Conservation (phyloP, 225 moss, liverwort and hornwort species). For the Polytrichum formosum region DNA sequence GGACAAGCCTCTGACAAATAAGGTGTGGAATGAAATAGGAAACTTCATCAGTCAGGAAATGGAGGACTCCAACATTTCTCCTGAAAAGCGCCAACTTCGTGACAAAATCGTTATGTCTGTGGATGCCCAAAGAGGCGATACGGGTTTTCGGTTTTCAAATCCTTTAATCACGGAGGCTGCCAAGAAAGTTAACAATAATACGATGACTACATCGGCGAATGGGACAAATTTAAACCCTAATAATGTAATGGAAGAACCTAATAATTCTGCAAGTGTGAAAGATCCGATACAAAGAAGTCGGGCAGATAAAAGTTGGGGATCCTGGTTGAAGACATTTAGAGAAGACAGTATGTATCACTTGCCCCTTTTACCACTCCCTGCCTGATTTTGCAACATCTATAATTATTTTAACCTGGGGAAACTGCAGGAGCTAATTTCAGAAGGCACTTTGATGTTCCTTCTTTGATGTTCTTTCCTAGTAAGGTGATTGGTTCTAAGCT, state of each 20-base stretch:
- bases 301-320: slow-evolving; percentile 25
- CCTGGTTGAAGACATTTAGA: slow-evolving; percentile 30
- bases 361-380: background rate
- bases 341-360: slow-evolving; percentile 40
- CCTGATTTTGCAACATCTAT: background rate
- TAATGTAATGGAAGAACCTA: slow-evolving; percentile 20
- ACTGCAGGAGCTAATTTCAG: background rate
- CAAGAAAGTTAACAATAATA: background rate
- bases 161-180: slow-evolving; percentile 40
- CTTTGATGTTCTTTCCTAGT: too few species aligned
- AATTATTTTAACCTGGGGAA: background rate
- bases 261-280: slow-evolving; percentile 20
- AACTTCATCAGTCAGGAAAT: slow-evolving; percentile 54
- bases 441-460: background rate
- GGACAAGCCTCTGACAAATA: slow-evolving; percentile 60
- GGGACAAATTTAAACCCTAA: slow-evolving; percentile 6
- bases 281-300: slow-evolving; percentile 33
- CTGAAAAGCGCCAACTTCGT: slow-evolving; percentile 37
- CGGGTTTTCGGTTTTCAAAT: slow-evolving; percentile 42
- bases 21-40: slow-evolving; percentile 62
- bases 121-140: slow-evolving; percentile 36
- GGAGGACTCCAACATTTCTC: slow-evolving; percentile 29
- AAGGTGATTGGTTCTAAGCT: too few species aligned
- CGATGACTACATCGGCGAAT: slow-evolving; percentile 4
- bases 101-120: slow-evolving; percentile 45